Evolutionary conservation across 2,329 filamentous ascomycete genomes (phyloP).

Genomic region (Huntiella decipiens): DNA sequence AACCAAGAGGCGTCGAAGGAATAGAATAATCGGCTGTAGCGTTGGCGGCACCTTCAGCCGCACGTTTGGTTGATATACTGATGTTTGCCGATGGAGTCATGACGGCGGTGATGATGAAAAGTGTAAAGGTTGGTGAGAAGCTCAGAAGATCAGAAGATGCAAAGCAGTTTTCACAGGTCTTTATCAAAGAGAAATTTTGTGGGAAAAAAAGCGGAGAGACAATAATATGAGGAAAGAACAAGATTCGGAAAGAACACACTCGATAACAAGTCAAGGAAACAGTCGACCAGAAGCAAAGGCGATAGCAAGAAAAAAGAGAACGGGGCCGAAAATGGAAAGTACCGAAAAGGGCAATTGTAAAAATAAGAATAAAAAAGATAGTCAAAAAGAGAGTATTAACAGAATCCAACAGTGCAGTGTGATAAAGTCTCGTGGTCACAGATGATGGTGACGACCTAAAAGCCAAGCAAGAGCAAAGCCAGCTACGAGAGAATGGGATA

Average conservation of each 20-base stretch:
- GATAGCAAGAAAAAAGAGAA: neutral
- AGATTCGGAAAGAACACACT: neutral
- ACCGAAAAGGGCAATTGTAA: neutral
- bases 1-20: slow-evolving; percentile 7
- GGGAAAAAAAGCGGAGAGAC: neutral
- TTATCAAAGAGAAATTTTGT: too few relatives aligned
- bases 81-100: slow-evolving; percentile 6
- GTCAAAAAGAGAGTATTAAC: too few relatives aligned
- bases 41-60: neutral
- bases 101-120: neutral
- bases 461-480: slow-evolving; percentile 6
- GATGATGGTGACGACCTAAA: slow-evolving; percentile 3
- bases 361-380: neutral
- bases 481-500: slow-evolving; percentile 4
- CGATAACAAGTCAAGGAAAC: too few relatives aligned
- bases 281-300: neutral
- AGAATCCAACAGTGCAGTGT: too few relatives aligned
- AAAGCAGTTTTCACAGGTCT: neutral
- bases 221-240: neutral
- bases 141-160: neutral
- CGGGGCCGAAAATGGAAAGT: neutral
- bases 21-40: slow-evolving; percentile 4
- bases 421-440: neutral
- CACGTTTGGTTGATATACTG: slow-evolving; percentile 7
- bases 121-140: neutral